Conservation (phyloP, 2,329 filamentous ascomycete genomes). For the Microcyclospora pomicola region DNA sequence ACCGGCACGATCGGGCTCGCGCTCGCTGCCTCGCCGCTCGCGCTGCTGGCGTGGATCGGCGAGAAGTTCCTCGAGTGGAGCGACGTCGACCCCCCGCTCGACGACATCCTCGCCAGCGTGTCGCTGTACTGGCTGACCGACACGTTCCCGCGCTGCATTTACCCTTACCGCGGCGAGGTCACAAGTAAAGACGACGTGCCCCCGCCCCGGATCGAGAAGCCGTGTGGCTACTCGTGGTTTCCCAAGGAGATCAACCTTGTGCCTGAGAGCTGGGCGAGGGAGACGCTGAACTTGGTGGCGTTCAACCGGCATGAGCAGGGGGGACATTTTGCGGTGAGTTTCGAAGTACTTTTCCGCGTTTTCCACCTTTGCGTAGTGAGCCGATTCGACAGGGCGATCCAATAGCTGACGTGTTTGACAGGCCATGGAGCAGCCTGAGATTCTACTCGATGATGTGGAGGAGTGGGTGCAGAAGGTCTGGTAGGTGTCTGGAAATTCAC, state of each 20-base stretch:
- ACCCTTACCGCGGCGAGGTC: slow-evolving; percentile 30
- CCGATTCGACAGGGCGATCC: background rate
- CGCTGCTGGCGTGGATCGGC: slow-evolving; percentile 43
- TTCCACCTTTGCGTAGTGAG: background rate
- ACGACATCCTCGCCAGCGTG: slow-evolving; percentile 35
- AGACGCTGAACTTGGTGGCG: slow-evolving; percentile 23
- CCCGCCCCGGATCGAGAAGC: slow-evolving; percentile 25
- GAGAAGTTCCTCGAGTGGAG: slow-evolving; percentile 45
- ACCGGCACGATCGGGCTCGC: slow-evolving; percentile 44
- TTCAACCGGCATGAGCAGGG: slow-evolving; percentile 26
- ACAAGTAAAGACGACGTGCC: slow-evolving; percentile 3
- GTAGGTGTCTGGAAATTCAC: slow-evolving; percentile 3
- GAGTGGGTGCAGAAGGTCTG: slow-evolving; percentile 21
- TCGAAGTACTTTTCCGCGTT: background rate
- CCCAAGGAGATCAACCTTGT: slow-evolving; percentile 28
- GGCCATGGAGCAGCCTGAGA: slow-evolving; percentile 24
- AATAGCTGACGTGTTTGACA: slow-evolving; percentile 3
- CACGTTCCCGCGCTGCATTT: slow-evolving; percentile 28
- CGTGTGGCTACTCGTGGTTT: slow-evolving; percentile 31
- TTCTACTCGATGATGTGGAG: slow-evolving; percentile 21
- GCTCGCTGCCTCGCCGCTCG: slow-evolving; percentile 40
- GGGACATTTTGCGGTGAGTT: slow-evolving; percentile 26
- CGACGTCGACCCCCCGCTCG: slow-evolving; percentile 29
- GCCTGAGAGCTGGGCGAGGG: slow-evolving; percentile 24
- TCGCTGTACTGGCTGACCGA: slow-evolving; percentile 43